Base-by-base conservation (phyloP, 192 early-diverging fungal species). In the Gaertneriomyces semiglobifer region DNA sequence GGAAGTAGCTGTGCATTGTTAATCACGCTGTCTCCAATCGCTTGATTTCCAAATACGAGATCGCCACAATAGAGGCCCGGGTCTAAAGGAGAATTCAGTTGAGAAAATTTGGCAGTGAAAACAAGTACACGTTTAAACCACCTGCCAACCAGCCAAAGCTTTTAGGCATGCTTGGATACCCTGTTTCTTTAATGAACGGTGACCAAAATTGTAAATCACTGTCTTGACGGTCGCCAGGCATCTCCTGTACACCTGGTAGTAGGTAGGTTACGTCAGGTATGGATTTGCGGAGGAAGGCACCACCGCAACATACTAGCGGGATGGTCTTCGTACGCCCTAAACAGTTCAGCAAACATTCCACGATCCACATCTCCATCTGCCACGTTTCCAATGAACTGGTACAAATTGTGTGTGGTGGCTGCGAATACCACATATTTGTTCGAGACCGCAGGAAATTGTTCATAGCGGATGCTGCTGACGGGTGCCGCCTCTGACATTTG, bases 81-180 rank as follows among this genome's bases (percentile, higher is more conserved):
- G 1, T 79, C 86, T 84, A 65, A 16, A 39, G 18, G 2, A 16
- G 11, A 57, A 42, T 53, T 47, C 53, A 56, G 58, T 46, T 58
- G 12, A 42, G 7, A 42, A 39, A 14, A 44, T 9, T 39, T 53
- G 53, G 44, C 6, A 44, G 16, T 46, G 50, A 50, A 46, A 12
- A 39, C 0, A 58, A 59, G 42, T 19, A 68, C 68, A 41, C 25
- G 0, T 33, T 2, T 33, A 2, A 33, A 33, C 25, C 46, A 84
- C 86, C 86, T 4, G 94, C 95, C 62, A 93, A 65, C 96, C 96
- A 98, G 3, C 89, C 90, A 85, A 96, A 95, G 39, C 84, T 86
- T 58, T 91, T 85, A 1, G 89, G 87, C 12, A 81, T 67, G 16
- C 85, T 84, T 54, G 83, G 85, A 39, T 79, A 76, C n/a, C 86